phyloP scores from a whole-genome alignment of 805 yeast genomes.

The Metschnikowia koreensis region DNA sequence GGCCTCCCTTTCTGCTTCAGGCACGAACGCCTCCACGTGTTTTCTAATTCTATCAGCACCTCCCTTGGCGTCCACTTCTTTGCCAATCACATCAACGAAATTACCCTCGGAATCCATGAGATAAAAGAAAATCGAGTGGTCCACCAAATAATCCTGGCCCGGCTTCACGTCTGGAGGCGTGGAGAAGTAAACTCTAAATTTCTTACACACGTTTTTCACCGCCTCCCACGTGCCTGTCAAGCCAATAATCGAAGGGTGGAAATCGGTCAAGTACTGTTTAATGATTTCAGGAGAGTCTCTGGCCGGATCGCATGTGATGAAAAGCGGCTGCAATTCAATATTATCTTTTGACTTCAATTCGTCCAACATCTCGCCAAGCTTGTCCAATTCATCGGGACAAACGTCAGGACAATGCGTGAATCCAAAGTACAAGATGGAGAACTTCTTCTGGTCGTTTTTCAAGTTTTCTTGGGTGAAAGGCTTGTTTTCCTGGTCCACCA shows the following conservation, averaged over 20 bases:
- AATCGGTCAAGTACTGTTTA: slow-evolving; percentile 79
- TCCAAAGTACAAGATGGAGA: slow-evolving; percentile 89
- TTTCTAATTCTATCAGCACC: slow-evolving; percentile 76
- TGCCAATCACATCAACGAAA: slow-evolving; percentile 90
- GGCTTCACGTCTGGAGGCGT: slow-evolving; percentile 93
- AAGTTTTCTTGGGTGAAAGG: slow-evolving; percentile 76
- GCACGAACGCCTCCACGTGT: slow-evolving; percentile 73
- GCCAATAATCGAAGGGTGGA: slow-evolving; percentile 87
- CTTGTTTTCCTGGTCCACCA: slow-evolving; percentile 69
- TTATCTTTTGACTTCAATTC: slow-evolving; percentile 53
- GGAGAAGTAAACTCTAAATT: slow-evolving; percentile 92
- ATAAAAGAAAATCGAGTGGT: slow-evolving; percentile 95
- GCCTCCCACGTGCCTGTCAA: slow-evolving; percentile 88
- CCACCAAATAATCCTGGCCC: slow-evolving; percentile 95
- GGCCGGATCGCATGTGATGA: slow-evolving; percentile 96
- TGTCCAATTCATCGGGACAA: slow-evolving; percentile 96
- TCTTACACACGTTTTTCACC: slow-evolving; percentile 81
- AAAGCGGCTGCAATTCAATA: slow-evolving; percentile 75
- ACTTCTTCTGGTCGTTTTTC: slow-evolving; percentile 57
- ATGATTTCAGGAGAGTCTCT: slow-evolving; percentile 87
- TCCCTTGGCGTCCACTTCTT: slow-evolving; percentile 77
- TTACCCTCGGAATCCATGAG: slow-evolving; percentile 98
- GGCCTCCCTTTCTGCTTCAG: slow-evolving; percentile 65
- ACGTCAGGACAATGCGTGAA: slow-evolving; percentile 98
- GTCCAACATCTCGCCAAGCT: slow-evolving; percentile 71